Conservation (phyloP, 1,284 basidiomycete genomes). For the Cryptococcus sp. region DNA sequence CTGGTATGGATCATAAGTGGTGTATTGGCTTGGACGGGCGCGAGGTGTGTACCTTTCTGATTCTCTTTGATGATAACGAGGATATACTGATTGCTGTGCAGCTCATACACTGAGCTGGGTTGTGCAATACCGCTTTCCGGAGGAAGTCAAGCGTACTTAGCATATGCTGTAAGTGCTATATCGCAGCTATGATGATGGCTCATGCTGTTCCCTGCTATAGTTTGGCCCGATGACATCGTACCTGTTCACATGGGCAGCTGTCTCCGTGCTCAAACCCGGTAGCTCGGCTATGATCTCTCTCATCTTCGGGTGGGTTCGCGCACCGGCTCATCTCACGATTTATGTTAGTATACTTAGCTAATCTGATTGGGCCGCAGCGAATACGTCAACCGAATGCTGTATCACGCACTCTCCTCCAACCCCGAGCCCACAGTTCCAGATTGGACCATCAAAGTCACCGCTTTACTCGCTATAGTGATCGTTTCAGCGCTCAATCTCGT, state of each 20-base stretch:
- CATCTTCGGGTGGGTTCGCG: constrained; percentile 59
- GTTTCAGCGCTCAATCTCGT: constrained; percentile 78
- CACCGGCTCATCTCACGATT: neutral
- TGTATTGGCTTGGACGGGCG: constrained; percentile 87
- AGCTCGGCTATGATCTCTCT: constrained; percentile 60
- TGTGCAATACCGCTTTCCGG: constrained; percentile 64
- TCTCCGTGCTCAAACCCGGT: constrained; percentile 75
- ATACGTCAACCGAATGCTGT: constrained; percentile 69
- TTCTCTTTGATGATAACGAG: neutral
- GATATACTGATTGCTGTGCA: constrained; percentile 39
- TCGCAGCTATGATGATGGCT: neutral
- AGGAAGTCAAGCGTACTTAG: constrained; percentile 87
- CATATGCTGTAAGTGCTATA: constrained; percentile 63
- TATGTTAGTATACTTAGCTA: neutral
- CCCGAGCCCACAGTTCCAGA: constrained; percentile 69
- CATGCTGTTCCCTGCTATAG: constrained; percentile 13
- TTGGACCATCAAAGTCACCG: constrained; percentile 92
- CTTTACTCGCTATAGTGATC: constrained; percentile 68
- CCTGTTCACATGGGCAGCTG: constrained; percentile 85
- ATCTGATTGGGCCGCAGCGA: constrained; percentile 57
- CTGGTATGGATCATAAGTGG: constrained; percentile 78
- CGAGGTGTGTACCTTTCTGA: constrained; percentile 50
- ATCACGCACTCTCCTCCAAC: constrained; percentile 46
- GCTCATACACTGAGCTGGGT: constrained; percentile 80
- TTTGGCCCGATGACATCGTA: constrained; percentile 85